Conservation (phyloP, 1,284 basidiomycete species). For the Fomitopsis schrenkii region DNA sequence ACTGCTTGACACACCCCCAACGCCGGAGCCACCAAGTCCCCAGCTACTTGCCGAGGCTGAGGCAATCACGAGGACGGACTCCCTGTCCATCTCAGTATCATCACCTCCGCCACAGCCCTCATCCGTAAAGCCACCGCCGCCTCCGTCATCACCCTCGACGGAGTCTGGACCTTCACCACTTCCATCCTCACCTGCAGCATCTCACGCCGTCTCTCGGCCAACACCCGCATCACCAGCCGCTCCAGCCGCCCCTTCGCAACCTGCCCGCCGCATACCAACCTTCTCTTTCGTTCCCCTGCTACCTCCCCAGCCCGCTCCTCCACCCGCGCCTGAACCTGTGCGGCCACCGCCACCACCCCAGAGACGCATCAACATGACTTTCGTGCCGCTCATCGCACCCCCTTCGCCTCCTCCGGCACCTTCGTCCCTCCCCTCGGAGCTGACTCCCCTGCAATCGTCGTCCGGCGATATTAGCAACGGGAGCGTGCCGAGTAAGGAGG, state of each 20-base stretch:
- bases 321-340: constrained; percentile 5
- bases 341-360: constrained; percentile 12
- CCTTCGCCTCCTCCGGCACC: background rate
- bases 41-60: constrained; percentile 10
- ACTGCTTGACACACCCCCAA: constrained; percentile 14
- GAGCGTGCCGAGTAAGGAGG: constrained; percentile 11
- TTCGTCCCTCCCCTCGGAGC: background rate
- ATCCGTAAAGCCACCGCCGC: background rate
- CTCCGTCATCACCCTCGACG: background rate
- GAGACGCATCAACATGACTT: constrained; percentile 26
- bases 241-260: constrained; percentile 3
- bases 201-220: background rate
- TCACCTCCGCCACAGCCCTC: constrained; percentile 1
- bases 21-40: constrained; percentile 5
- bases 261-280: constrained; percentile 13
- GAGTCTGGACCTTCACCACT: background rate
- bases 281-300: constrained; percentile 26
- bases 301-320: constrained; percentile 17
- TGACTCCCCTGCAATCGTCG: background rate
- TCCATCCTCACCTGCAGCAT: background rate
- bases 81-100: background rate
- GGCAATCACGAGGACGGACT: constrained; percentile 9
- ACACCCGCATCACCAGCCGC: background rate
- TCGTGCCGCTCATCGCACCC: constrained; percentile 22
- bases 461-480: background rate